phyloP scores from a whole-genome alignment of 805 yeast genomes.

The Yarrowia porcina region DNA sequence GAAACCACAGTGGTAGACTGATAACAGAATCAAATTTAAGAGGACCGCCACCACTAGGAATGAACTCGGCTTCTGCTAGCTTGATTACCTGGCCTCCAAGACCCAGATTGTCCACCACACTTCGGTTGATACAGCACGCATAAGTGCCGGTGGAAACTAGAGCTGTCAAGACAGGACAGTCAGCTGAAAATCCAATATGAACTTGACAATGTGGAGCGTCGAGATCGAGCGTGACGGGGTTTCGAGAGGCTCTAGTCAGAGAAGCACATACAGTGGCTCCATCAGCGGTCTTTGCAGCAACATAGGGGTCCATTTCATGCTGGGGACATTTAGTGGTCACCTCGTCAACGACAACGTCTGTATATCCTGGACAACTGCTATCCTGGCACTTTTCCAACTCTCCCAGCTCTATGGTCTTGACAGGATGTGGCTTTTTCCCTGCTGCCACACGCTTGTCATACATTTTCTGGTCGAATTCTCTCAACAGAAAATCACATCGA shows the following conservation, averaged over 20 bases:
- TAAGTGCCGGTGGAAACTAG: slow-evolving; percentile 9
- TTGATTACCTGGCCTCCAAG: not conserved
- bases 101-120: slow-evolving; percentile 13
- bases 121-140: slow-evolving; percentile 4
- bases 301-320: slow-evolving; percentile 9
- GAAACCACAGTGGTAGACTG: slow-evolving; percentile 17
- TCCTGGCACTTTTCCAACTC: not conserved
- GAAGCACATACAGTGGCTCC: not conserved
- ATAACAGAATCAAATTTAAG: not conserved
- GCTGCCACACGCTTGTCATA: slow-evolving; percentile 2
- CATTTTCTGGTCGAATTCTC: slow-evolving; percentile 4
- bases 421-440: not conserved
- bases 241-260: not conserved
- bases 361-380: not conserved
- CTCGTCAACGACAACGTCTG: not conserved
- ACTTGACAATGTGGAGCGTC: slow-evolving; percentile 22
- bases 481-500: not conserved
- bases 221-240: slow-evolving; percentile 5
- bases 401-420: not conserved
- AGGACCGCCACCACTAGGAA: not conserved
- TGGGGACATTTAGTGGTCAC: not conserved
- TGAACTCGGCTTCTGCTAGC: slow-evolving; percentile 1
- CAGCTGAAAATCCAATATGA: slow-evolving; percentile 14
- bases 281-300: not conserved
- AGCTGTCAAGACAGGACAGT: not conserved